Conservation (phyloP, 2,329 filamentous ascomycete species). For the Phialocephala sp. region DNA sequence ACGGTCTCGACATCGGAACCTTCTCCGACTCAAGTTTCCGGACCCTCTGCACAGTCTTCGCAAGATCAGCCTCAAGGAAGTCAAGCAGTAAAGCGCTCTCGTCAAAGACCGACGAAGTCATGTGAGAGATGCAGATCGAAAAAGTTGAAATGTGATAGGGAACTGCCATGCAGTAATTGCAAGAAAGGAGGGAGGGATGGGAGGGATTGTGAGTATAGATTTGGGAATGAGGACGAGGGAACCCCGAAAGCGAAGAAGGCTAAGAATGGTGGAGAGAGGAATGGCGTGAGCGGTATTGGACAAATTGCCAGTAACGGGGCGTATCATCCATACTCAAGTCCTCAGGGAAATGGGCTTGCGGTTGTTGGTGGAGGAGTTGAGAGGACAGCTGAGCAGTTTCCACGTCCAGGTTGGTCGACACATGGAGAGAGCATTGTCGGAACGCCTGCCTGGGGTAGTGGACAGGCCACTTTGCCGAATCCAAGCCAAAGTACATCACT, state of each 20-base stretch:
- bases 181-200: slow-evolving; percentile 26
- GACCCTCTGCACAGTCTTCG: not conserved
- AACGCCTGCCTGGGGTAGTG: not conserved
- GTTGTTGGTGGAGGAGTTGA: not conserved
- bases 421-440: slow-evolving; percentile 9
- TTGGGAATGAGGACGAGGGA: slow-evolving; percentile 14
- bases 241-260: slow-evolving; percentile 14
- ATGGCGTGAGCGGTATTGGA: not conserved
- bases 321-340: not conserved
- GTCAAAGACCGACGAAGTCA: slow-evolving; percentile 60
- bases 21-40: not conserved
- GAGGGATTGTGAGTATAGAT: slow-evolving; percentile 15
- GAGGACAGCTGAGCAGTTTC: not conserved
- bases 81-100: slow-evolving; percentile 15
- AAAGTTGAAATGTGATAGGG: slow-evolving; percentile 61
- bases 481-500: not conserved
- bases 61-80: not conserved
- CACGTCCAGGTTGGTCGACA: slow-evolving; percentile 1
- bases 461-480: not conserved
- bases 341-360: not conserved
- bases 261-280: slow-evolving; percentile 8
- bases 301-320: not conserved
- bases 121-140: slow-evolving; percentile 63
- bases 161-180: slow-evolving; percentile 62
- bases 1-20: not conserved